phyloP scores from a whole-genome alignment of 2,329 filamentous ascomycete genomes.

The Alternaria metachromatica region DNA sequence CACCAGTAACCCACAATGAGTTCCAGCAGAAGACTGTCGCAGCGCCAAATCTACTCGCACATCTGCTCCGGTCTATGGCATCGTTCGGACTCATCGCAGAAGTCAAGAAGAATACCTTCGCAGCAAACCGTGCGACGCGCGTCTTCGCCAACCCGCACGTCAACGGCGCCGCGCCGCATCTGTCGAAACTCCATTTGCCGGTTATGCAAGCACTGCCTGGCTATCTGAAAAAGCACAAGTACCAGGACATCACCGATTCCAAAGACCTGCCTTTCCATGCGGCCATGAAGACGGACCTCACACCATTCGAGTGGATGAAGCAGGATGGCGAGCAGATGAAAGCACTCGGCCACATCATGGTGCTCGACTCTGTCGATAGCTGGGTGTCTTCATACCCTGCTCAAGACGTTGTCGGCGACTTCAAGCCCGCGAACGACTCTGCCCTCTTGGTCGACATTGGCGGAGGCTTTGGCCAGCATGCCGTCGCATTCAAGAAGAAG shows the following conservation, averaged over 20 bases:
- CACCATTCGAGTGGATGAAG: constrained; percentile 40
- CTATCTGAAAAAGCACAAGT: constrained; percentile 37
- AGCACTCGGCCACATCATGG: constrained; percentile 37
- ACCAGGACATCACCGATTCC: constrained; percentile 31
- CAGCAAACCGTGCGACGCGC: constrained; percentile 38
- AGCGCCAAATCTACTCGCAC: constrained; percentile 35
- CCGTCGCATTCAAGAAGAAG: constrained; percentile 27
- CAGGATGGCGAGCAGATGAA: constrained; percentile 34
- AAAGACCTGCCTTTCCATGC: constrained; percentile 37
- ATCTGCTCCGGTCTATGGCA: constrained; percentile 44
- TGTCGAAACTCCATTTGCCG: constrained; percentile 29
- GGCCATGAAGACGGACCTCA: constrained; percentile 32
- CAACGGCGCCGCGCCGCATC: constrained; percentile 33
- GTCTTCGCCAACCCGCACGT: constrained; percentile 35
- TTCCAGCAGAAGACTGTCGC: constrained; percentile 31
- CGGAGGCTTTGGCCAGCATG: constrained; percentile 42
- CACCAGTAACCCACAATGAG: constrained; percentile 17
- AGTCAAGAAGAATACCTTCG: constrained; percentile 33
- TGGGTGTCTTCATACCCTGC: constrained; percentile 34
- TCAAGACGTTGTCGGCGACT: constrained; percentile 16
- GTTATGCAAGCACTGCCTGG: constrained; percentile 34
- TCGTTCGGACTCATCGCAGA: constrained; percentile 42
- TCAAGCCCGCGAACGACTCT: constrained; percentile 19
- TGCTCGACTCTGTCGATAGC: constrained; percentile 23
- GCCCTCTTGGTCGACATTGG: constrained; percentile 41